Evolutionary conservation across 2,329 filamentous ascomycete species (phyloP), one percentile per base, ranked within the genome.

Genomic region (Raffaelea deltoideospora): DNA sequence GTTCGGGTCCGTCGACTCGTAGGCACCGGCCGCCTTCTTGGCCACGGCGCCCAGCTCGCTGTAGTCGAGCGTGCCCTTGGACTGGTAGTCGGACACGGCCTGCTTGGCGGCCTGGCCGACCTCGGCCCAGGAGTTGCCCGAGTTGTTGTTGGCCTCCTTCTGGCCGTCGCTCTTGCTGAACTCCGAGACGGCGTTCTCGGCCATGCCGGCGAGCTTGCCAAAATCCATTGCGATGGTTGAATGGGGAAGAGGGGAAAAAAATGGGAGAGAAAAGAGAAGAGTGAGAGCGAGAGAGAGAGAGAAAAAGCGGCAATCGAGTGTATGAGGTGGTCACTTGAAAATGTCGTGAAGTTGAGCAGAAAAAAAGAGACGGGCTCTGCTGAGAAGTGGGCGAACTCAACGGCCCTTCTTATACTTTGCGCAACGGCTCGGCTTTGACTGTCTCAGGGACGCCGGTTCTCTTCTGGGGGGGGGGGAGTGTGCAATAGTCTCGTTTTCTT

Each of bases 31-130:
- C 22, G 57, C 53, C 36, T 52, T 49, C 43, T 53, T 50, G 28
- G 55, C 55, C 1, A 58, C 42, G 33, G 43, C 37, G 33, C 47
- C 49, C 18, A 57, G 45, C 38, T 52, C 49, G 31, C 38, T 39
- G 41, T 47, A 52, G 38, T 58, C 53, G 36, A 53, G 47, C 17
- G 34, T 48, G 17, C 53, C 53, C 53, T 56, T 55, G 34, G 41
- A 39, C 39, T 41, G 24, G 43, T 43, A 48, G 37, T 43, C 42
- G 17, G 20, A 31, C 36, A 28, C 44, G 38, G 43, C 46, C 40
- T 46, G 30, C 41, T 48, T 48, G 45, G 45, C 46, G 2, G 28
- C 36, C 20, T 31, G 18, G 42, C 45, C 46, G 28, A 48, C 45
- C 13, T 39, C 42, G 17, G 35, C 38, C 46, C 45, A 46, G 27